Evolutionary conservation across 2,329 filamentous ascomycete genomes (phyloP).

Genomic region (Colletotrichum aenigma): DNA sequence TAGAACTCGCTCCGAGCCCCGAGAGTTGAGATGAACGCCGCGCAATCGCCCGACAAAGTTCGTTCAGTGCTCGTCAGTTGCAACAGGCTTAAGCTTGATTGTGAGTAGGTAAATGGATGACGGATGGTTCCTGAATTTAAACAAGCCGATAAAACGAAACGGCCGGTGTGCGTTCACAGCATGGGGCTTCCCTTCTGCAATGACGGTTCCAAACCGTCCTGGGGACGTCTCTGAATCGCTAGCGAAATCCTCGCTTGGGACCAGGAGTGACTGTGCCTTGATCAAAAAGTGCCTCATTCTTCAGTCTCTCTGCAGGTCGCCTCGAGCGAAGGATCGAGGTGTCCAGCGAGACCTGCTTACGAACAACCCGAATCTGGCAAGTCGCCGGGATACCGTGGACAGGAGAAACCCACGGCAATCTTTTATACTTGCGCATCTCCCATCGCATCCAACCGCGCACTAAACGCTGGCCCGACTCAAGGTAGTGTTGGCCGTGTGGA

Average conservation of each 20-base stretch:
- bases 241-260: neutral
- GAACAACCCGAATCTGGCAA: neutral
- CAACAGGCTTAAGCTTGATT: constrained; percentile 1
- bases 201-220: neutral
- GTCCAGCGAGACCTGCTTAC: neutral
- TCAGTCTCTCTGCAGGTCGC: neutral
- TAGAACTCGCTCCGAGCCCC: neutral
- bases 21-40: neutral
- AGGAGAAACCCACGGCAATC: neutral
- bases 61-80: neutral
- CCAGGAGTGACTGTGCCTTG: neutral
- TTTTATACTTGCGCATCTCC: neutral
- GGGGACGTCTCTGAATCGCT: neutral
- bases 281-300: neutral
- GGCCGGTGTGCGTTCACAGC: neutral
- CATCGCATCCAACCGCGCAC: neutral
- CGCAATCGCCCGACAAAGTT: neutral
- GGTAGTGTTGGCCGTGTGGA: neutral
- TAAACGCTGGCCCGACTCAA: neutral
- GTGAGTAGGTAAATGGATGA: neutral
- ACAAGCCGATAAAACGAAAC: neutral
- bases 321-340: neutral
- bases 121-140: neutral
- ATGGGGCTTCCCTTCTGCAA: neutral
- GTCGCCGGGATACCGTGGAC: neutral